Percentiles rank a stretch among this genome's conserved stretches.
Conservation (phyloP, 2,329 filamentous ascomycete genomes). For the Pseudogymnoascus sp. region DNA sequence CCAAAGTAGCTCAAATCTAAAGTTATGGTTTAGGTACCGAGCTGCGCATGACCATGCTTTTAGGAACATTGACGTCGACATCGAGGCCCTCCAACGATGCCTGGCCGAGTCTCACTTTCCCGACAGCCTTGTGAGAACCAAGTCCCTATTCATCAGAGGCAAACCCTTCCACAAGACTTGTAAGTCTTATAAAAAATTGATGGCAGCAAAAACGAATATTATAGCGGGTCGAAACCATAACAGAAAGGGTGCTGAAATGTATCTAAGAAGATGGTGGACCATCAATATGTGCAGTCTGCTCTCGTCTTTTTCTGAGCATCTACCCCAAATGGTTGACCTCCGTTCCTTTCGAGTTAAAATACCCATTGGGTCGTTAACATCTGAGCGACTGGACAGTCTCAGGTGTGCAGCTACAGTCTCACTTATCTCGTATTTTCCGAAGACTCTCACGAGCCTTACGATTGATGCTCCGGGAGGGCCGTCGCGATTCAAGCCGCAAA, state of each 20-base stretch:
- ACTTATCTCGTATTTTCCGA: background rate
- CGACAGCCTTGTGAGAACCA: background rate
- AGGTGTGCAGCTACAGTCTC: background rate
- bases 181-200: background rate
- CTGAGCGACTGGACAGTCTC: background rate
- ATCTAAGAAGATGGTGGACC: background rate
- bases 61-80: background rate
- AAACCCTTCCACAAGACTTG: background rate
- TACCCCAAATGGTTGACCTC: background rate
- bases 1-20: background rate
- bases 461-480: slow-evolving; percentile 1
- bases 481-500: background rate
- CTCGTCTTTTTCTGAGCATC: background rate
- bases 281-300: slow-evolving; percentile 1
- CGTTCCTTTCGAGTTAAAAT: background rate
- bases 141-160: background rate
- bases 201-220: background rate
- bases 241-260: background rate
- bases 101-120: background rate
- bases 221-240: background rate
- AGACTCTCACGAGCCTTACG: slow-evolving; percentile 2
- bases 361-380: background rate
- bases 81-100: background rate
- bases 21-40: background rate
- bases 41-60: background rate